phyloP scores from a whole-genome alignment of 1,284 basidiomycete species.

The Cutaneotrichosporon cavernicola region DNA sequence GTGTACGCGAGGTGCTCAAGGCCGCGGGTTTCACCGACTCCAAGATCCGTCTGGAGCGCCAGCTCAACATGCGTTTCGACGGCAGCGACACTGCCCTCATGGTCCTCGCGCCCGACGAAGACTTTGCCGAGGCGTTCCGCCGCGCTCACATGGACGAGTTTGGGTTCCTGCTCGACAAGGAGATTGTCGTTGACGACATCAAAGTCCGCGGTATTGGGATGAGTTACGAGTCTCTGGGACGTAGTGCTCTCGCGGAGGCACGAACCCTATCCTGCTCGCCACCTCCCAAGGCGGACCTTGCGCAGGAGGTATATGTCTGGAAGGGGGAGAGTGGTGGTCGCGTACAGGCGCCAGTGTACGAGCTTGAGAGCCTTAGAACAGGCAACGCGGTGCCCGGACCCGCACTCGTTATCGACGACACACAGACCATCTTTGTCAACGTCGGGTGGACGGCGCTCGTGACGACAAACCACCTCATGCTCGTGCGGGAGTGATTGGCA shows the following conservation, averaged over 20 bases:
- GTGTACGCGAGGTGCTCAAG: conserved; percentile 66
- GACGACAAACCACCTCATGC: conserved; percentile 19
- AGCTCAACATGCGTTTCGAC: conserved; percentile 89
- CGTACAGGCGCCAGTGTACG: conserved; percentile 73
- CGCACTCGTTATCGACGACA: conserved; percentile 44
- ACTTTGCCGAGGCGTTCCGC: conserved; percentile 78
- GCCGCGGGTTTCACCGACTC: conserved; percentile 65
- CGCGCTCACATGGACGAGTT: conserved; percentile 77
- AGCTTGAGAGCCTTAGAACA: conserved; percentile 64
- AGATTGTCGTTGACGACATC: conserved; percentile 84
- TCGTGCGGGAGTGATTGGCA: conserved; percentile 10
- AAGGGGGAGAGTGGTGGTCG: conserved; percentile 15
- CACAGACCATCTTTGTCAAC: conserved; percentile 46
- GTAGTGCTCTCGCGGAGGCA: conserved; percentile 75
- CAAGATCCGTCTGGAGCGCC: conserved; percentile 70
- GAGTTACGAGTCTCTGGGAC: conserved; percentile 78
- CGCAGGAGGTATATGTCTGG: conserved; percentile 38
- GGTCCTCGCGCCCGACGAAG: conserved; percentile 62
- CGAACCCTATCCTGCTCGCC: conserved; percentile 32
- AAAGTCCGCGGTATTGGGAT: conserved; percentile 79
- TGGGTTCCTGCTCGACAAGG: conserved; percentile 82
- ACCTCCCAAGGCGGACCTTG: conserved; percentile 44
- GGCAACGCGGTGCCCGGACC: conserved; percentile 64
- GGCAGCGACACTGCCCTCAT: conserved; percentile 80
- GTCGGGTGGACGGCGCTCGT: conserved; percentile 40